Conservation (phyloP, 352 stramenopile genomes). For the Globisporangium splendens region DNA sequence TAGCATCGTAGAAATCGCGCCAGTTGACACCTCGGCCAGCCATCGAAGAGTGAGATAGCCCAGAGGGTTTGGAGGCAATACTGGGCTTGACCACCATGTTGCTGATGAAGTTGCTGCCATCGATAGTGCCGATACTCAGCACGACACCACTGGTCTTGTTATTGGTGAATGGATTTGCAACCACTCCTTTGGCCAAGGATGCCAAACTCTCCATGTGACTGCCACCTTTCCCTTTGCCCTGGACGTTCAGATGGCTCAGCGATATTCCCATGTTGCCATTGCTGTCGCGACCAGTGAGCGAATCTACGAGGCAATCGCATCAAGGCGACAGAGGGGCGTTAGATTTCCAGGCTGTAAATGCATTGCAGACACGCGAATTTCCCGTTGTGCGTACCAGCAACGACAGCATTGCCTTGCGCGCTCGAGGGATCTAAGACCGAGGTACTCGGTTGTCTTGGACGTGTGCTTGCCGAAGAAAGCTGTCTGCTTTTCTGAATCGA, state of each 20-base stretch:
- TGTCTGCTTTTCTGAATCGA: neutral
- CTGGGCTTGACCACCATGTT: conserved; percentile 20
- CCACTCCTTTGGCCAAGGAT: neutral
- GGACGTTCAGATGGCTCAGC: neutral
- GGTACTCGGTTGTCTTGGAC: neutral
- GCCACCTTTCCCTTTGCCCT: neutral
- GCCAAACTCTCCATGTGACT: neutral
- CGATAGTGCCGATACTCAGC: conserved; percentile 23
- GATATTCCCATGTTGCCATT: neutral
- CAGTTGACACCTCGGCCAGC: conserved; percentile 1
- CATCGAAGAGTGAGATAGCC: neutral
- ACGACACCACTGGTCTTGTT: conserved; percentile 20
- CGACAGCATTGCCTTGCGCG: neutral
- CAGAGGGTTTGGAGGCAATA: conserved; percentile 7
- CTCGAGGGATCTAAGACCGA: neutral
- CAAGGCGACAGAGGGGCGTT: too few relatives aligned
- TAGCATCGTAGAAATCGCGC: conserved; percentile 1
- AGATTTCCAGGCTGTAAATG: too few relatives aligned
- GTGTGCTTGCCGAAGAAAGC: neutral
- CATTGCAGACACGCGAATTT: too few relatives aligned
- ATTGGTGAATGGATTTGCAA: conserved; percentile 8
- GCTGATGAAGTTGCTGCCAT: conserved; percentile 20
- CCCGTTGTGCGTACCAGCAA: neutral
- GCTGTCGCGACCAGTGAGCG: neutral
- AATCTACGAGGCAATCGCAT: neutral